Percentiles rank a stretch among this genome's conserved stretches.
phyloP scores from a whole-genome alignment of 2,329 filamentous ascomycete species.

The Cadophora gregata region DNA sequence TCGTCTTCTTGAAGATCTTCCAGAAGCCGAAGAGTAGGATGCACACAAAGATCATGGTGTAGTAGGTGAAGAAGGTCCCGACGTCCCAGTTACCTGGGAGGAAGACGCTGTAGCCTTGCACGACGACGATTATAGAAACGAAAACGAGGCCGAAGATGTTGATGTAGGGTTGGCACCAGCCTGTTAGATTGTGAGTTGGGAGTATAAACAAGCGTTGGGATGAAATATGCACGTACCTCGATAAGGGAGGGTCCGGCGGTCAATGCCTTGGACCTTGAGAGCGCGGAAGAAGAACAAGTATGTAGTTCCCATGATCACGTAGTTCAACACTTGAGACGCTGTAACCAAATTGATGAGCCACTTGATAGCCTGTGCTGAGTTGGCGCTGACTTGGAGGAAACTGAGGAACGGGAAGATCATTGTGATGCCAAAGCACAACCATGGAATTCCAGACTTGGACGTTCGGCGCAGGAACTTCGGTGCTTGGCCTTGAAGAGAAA shows the following conservation, averaged over 20 bases:
- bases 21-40: constrained; percentile 18
- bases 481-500: constrained; percentile 69
- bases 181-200: not conserved
- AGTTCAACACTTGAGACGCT: constrained; percentile 75
- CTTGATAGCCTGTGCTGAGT: constrained; percentile 45
- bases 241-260: constrained; percentile 69
- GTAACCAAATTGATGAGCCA: constrained; percentile 60
- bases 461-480: constrained; percentile 64
- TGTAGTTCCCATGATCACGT: constrained; percentile 68
- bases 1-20: constrained; percentile 22
- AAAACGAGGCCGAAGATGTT: constrained; percentile 10
- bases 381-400: constrained; percentile 69
- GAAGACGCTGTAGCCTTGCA: constrained; percentile 21
- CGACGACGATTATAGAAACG: constrained; percentile 11
- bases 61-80: constrained; percentile 17
- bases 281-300: constrained; percentile 75
- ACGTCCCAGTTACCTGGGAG: constrained; percentile 17
- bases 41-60: constrained; percentile 19
- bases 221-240: not conserved
- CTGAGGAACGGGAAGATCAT: constrained; percentile 71
- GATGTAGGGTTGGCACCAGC: constrained; percentile 19
- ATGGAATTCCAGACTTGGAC: constrained; percentile 60
- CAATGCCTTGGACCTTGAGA: constrained; percentile 68
- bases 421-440: constrained; percentile 70
- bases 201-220: not conserved